Percentiles rank a stretch among this genome's conserved stretches.
Conservation (phyloP, 2,329 filamentous ascomycete genomes). For the Bipolaris cookei region DNA sequence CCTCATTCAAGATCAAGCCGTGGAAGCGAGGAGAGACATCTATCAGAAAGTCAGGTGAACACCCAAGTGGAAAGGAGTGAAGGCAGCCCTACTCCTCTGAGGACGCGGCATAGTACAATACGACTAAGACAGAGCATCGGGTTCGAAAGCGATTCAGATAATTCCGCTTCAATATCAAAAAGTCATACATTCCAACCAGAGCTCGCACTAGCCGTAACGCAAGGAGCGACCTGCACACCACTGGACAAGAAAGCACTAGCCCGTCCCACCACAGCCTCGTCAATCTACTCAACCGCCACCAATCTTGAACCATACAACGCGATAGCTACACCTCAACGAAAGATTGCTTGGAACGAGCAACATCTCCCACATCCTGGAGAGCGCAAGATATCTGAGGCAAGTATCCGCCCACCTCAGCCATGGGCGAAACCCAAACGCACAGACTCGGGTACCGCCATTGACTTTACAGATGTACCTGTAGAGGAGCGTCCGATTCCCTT, state of each 20-base stretch:
- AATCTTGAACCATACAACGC: not conserved
- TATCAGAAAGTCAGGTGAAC: not conserved
- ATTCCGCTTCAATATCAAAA: not conserved
- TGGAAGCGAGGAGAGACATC: conserved; percentile 7
- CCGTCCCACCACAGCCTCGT: conserved; percentile 12
- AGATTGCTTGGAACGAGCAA: not conserved
- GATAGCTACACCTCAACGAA: not conserved
- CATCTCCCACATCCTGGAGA: not conserved
- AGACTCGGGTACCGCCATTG: conserved; percentile 44
- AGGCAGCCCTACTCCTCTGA: conserved; percentile 14
- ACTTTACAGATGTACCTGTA: conserved; percentile 26
- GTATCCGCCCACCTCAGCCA: not conserved
- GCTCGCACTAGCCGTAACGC: not conserved
- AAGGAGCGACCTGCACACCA: conserved; percentile 7
- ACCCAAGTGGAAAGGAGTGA: conserved; percentile 3
- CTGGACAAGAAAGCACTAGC: not conserved
- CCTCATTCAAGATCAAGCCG: conserved; percentile 21
- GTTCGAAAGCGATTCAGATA: conserved; percentile 16
- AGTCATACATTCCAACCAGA: conserved; percentile 2
- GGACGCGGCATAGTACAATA: conserved; percentile 28
- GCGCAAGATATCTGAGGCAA: not conserved
- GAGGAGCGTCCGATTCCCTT: conserved; percentile 39
- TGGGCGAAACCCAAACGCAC: conserved; percentile 30
- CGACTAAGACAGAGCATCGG: conserved; percentile 26
- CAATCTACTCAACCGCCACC: conserved; percentile 8